These are phyloP conservation scores for Talaromyces amestolkiae DNA, from an alignment of 2,329 filamentous ascomycete species.

Conservation along the genomic window DNA sequence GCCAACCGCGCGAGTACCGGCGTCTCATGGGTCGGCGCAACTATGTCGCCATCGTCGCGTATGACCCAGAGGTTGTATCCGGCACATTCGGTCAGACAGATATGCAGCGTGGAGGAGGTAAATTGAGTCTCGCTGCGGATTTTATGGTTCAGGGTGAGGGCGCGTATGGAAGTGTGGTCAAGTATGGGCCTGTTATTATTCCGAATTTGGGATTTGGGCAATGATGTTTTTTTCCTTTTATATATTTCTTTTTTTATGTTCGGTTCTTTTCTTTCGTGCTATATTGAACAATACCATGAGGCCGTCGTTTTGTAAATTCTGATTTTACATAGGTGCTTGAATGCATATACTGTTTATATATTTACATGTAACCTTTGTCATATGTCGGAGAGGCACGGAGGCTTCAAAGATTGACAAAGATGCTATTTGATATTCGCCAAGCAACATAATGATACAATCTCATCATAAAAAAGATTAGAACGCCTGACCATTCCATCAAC, in stretches of 20 bases:
- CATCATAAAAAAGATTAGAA: not conserved
- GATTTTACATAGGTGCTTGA: not conserved
- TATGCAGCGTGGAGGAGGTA: conserved; percentile 38
- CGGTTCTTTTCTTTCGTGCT: not conserved
- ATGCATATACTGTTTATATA: not conserved
- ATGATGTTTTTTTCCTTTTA: conserved; percentile 2
- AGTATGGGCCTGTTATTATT: conserved; percentile 95
- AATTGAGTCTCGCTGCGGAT: conserved; percentile 85
- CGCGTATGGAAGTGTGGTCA: conserved; percentile 75
- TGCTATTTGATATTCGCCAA: not conserved
- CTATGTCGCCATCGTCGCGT: conserved; percentile 90
- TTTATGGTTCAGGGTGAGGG: conserved; percentile 96
- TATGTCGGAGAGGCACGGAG: too few relatives aligned
- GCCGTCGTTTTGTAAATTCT: not conserved
- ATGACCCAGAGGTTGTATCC: conserved; percentile 76
- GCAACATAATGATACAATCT: not conserved
- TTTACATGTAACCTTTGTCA: not conserved
- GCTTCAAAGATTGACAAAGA: too few relatives aligned
- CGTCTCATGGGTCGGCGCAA: conserved; percentile 91
- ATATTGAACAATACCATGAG: conserved; percentile 9
- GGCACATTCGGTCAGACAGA: conserved; percentile 39
- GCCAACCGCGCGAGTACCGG: conserved; percentile 77
- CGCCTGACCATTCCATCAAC: not conserved
- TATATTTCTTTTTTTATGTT: not conserved
- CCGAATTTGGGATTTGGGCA: conserved; percentile 65